Percentiles rank a stretch among this genome's conserved stretches.
Evolutionary conservation across 129 eudicot species (phyloP).

Genomic region (Artemisia argyi): DNA sequence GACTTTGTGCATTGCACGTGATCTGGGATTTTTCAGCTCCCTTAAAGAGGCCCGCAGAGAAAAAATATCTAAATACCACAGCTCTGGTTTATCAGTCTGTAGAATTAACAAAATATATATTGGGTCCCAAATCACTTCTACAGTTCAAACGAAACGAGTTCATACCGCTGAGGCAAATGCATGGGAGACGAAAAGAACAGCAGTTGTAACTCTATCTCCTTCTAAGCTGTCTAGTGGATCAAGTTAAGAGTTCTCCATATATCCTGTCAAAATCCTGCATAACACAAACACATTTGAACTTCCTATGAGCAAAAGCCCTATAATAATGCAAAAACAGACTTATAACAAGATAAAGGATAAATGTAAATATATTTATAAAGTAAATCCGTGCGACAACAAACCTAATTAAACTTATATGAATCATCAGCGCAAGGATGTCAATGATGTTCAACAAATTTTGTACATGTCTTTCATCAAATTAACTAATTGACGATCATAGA

Average conservation of each 20-base stretch:
- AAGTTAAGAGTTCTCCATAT: no score
- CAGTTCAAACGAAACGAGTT: slow-evolving; percentile 1
- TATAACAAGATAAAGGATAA: not conserved
- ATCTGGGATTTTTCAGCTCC: no score
- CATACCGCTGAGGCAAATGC: slow-evolving; percentile 5
- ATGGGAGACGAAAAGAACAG: slow-evolving; percentile 2
- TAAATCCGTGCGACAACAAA: not conserved
- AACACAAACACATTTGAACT: not conserved
- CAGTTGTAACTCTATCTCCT: not conserved
- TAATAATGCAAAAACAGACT: not conserved
- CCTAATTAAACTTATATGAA: not conserved
- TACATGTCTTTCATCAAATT: not conserved
- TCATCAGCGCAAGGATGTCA: not conserved
- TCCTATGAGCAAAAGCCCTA: slow-evolving; percentile 8
- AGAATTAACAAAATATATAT: not conserved
- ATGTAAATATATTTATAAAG: no score
- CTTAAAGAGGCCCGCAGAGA: no score
- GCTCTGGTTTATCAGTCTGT: not conserved
- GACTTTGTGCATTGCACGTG: no score
- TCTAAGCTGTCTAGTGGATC: no score
- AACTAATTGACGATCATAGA: not conserved
- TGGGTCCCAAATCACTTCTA: not conserved
- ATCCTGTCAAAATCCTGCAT: not conserved
- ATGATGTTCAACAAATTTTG: not conserved
- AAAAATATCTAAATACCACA: not conserved